Evolutionary conservation across 108 stramenopile genomes (phyloP), one percentile per base, ranked within the genome.

Genomic region (Stephanodiscus triporus): DNA sequence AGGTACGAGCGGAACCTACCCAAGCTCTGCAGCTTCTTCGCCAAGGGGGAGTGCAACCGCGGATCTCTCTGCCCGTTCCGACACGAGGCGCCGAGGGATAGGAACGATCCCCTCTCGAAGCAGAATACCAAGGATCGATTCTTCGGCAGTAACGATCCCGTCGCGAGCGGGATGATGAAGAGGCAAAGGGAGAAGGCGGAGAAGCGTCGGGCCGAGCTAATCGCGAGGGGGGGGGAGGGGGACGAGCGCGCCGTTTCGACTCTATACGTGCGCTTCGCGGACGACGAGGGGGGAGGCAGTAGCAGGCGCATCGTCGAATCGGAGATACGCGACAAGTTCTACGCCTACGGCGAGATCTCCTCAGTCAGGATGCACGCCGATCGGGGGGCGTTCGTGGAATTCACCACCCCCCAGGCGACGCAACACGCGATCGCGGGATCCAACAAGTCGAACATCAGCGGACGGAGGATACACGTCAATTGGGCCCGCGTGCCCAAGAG

Each of bases 91-190:
- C 96, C 96, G 4, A 81, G 88, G 51, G 96, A 97, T 85, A 87
- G 88, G 62, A 93, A 94, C 43, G 95, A 96, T 73, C 95, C 95
- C 4, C 79, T 96, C 64, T 83, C 87, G 56, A 93, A 97, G 60
- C 96, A 98, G 85, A 94, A 93, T 81, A 97, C 96, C 23, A 97
- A 95, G 69, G 92, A 98, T 76, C 75, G 97, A 22, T 98, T 97
- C 73, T 97, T 90, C 65, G 97, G 97, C 34, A 90, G 88, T 20
- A 94, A 89, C 74, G 97, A 97, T 78, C 96, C 93, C 8, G 96
- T 96, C 13, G 97, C 97, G 9, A 78, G 86, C 42, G 91, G 89
- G 62, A 91, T 96, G 84, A 65, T 96, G 70, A 85, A 87, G 7
- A 75, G 86, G 48, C 71, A 82, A 51, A 78, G 72, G 49, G 72